These are phyloP conservation scores for Penicillium bovifimosum DNA, from an alignment of 495 filamentous ascomycete genomes.

Conservation along the genomic window DNA sequence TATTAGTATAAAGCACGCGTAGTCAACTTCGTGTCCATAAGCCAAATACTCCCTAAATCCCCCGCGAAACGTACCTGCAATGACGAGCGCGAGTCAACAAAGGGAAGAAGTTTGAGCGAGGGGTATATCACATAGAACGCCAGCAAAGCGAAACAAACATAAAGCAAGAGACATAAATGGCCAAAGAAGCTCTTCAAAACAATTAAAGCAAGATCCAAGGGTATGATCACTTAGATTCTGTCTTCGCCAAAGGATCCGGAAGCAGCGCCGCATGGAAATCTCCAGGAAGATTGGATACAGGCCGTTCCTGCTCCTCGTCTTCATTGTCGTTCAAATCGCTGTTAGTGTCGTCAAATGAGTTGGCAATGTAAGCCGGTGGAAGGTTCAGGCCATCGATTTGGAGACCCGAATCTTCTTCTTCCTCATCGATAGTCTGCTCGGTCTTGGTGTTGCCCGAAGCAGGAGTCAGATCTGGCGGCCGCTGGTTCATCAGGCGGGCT, in stretches of 20 bases:
- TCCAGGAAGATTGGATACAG: constrained; percentile 21
- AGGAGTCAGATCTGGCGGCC: constrained; percentile 82
- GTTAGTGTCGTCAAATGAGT: constrained; percentile 15
- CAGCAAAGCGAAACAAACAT: constrained; percentile 17
- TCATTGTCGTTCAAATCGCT: constrained; percentile 12
- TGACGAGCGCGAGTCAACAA: constrained; percentile 15
- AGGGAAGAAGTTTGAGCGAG: constrained; percentile 26
- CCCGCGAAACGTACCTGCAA: constrained; percentile 19
- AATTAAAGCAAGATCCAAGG: constrained; percentile 1
- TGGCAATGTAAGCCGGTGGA: constrained; percentile 7
- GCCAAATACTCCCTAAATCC: constrained; percentile 14
- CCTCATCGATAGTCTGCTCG: constrained; percentile 18
- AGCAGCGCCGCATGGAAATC: constrained; percentile 25
- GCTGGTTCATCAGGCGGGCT: constrained; percentile 72
- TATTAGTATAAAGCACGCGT: background rate
- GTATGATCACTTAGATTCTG: constrained; percentile 17
- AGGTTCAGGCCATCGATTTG: constrained; percentile 34
- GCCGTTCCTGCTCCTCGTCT: background rate
- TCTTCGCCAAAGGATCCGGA: constrained; percentile 24
- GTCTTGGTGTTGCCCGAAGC: constrained; percentile 10
- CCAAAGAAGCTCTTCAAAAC: constrained; percentile 7
- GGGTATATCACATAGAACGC: constrained; percentile 49
- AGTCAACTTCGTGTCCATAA: constrained; percentile 6
- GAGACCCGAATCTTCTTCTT: constrained; percentile 27
- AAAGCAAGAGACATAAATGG: background rate